phyloP scores from a whole-genome alignment of 441 rosid genomes.

The Corymbia citriodora region DNA sequence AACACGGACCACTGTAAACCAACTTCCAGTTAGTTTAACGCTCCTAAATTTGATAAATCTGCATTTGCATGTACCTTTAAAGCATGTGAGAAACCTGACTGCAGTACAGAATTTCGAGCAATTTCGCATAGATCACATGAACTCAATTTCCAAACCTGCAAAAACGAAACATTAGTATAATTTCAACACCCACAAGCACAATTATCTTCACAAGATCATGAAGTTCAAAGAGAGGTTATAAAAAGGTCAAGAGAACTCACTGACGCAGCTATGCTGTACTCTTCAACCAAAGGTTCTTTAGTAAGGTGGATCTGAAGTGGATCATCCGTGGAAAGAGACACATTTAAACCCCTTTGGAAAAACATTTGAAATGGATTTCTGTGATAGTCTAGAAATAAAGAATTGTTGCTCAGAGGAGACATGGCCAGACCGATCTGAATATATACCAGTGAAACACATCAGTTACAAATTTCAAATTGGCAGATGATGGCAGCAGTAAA shows the following conservation, averaged over 20 bases:
- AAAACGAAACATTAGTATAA: background rate
- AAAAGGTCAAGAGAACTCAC: conserved; percentile 38
- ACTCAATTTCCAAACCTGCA: conserved; percentile 98
- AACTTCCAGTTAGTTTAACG: background rate
- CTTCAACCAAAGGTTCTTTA: conserved; percentile 97
- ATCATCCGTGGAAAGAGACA: conserved; percentile 96
- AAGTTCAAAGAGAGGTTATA: background rate
- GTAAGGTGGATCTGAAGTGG: conserved; percentile 98
- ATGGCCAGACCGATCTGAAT: conserved; percentile 93
- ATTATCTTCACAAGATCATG: background rate
- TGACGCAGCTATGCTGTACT: conserved; percentile 99
- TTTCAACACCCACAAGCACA: background rate
- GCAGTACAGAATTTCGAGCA: conserved; percentile 96
- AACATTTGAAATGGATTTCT: conserved; percentile 88
- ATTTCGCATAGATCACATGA: conserved; percentile 97
- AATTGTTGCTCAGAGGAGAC: conserved; percentile 99
- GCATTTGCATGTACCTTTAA: conserved; percentile 53
- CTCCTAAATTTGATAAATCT: background rate
- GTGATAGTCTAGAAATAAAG: conserved; percentile 93
- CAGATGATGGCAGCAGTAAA: conserved; percentile 1
- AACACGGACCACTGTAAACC: background rate
- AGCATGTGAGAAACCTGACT: conserved; percentile 99
- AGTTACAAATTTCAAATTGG: background rate
- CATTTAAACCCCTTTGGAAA: conserved; percentile 94
- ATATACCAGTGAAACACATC: conserved; percentile 5